Percentiles rank a stretch among this genome's conserved stretches.
These are phyloP conservation scores for Metschnikowia reukaufii DNA, from an alignment of 805 yeast genomes.

Conservation along the genomic window DNA sequence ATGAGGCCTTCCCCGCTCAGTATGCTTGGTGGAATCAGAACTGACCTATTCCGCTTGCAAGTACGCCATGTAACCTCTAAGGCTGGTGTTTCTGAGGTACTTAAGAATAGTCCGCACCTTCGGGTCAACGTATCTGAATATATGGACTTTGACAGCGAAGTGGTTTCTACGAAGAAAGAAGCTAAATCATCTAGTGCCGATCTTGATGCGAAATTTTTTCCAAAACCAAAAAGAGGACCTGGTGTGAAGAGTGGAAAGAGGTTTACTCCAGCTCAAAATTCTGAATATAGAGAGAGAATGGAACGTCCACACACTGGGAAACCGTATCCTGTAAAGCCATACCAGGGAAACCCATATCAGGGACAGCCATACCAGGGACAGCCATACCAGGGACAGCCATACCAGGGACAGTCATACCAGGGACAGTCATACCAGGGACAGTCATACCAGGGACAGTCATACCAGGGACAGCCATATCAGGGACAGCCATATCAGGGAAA, in stretches of 20 bases:
- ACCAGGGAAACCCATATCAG: too few species aligned
- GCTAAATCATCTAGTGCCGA: neutral
- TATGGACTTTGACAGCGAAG: conserved; percentile 1
- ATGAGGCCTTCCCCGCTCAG: neutral
- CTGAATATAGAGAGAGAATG: neutral
- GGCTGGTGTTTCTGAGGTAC: conserved; percentile 5
- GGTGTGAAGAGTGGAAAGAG: neutral
- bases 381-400: too few species aligned
- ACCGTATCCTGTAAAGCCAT: neutral
- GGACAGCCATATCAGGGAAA: too few species aligned
- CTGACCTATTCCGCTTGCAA: neutral
- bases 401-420: too few species aligned
- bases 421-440: too few species aligned
- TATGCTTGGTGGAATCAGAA: neutral
- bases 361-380: too few species aligned
- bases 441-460: too few species aligned
- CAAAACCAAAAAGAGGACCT: neutral
- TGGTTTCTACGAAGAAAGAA: neutral
- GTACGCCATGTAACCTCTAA: conserved; percentile 1
- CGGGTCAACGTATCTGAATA: conserved; percentile 7
- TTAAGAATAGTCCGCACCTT: conserved; percentile 5
- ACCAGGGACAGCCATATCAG: too few species aligned
- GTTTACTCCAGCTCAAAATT: neutral
- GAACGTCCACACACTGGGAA: neutral
- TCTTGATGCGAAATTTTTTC: neutral